Conservation (phyloP, 2,329 filamentous ascomycete species). For the Biscogniauxia sp. region DNA sequence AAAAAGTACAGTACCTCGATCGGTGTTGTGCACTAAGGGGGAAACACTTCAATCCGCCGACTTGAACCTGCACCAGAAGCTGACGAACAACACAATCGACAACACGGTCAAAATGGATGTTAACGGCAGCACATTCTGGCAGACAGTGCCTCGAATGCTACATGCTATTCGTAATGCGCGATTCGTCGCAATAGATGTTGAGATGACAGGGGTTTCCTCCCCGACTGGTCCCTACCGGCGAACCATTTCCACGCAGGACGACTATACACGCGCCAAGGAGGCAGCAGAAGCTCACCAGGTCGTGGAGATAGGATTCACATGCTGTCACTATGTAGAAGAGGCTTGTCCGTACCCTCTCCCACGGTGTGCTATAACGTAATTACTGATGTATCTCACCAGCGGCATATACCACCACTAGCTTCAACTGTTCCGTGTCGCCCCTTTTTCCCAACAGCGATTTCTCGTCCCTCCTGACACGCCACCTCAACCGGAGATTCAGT, state of each 20-base stretch:
- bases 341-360: constrained; percentile 2
- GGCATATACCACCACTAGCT: constrained; percentile 26
- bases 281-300: constrained; percentile 33
- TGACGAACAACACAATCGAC: background rate
- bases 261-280: constrained; percentile 29
- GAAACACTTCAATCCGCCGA: background rate
- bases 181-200: constrained; percentile 37
- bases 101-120: constrained; percentile 27
- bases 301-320: constrained; percentile 38
- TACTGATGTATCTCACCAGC: constrained; percentile 9
- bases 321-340: constrained; percentile 19
- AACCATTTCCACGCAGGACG: constrained; percentile 12
- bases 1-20: too few species aligned
- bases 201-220: constrained; percentile 37
- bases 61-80: background rate
- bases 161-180: constrained; percentile 28
- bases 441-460: constrained; percentile 18
- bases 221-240: background rate
- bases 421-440: constrained; percentile 33
- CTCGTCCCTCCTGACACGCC: constrained; percentile 16
- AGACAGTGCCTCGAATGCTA: constrained; percentile 30
- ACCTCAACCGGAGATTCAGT: constrained; percentile 27
- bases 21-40: background rate
- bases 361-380: background rate
- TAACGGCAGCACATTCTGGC: constrained; percentile 27